Percentiles rank a stretch among this genome's conserved stretches.
Evolutionary conservation across 208 protist species (phyloP).

Genomic region (Leishmania braziliensis): DNA sequence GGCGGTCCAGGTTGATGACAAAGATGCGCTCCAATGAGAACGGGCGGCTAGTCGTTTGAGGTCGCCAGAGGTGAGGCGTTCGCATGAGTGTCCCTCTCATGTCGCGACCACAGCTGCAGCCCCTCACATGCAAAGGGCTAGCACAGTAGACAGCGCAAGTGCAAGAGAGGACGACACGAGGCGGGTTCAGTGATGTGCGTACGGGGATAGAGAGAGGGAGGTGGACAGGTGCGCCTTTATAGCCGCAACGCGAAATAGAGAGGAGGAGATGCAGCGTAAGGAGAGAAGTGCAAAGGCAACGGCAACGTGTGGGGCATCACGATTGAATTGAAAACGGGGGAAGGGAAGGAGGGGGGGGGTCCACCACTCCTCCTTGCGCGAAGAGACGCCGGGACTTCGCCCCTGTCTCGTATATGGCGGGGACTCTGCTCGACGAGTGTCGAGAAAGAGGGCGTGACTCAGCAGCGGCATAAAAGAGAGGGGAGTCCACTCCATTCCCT

Average conservation of each 20-base stretch:
- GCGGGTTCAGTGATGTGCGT: background rate
- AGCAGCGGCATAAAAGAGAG: background rate
- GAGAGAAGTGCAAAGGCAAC: background rate
- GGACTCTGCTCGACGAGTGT: background rate
- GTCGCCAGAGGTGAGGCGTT: background rate
- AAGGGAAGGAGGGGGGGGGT: background rate
- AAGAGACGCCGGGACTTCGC: background rate
- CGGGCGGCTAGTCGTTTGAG: background rate
- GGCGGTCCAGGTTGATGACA: constrained; percentile 79
- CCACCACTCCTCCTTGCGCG: background rate
- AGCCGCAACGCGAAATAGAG: background rate
- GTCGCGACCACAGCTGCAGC: background rate
- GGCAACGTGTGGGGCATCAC: background rate
- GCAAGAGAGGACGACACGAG: background rate
- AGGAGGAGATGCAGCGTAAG: too few relatives aligned
- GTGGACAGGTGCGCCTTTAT: background rate
- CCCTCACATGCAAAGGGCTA: background rate
- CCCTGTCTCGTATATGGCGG: background rate
- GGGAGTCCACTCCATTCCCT: background rate
- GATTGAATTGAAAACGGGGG: background rate
- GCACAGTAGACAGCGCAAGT: background rate
- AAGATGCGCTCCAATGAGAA: constrained; percentile 38
- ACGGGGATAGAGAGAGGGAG: background rate
- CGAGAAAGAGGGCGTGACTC: background rate
- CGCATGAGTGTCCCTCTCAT: background rate